phyloP scores from a whole-genome alignment of 345 rosid species.

The Durio zibethinus region DNA sequence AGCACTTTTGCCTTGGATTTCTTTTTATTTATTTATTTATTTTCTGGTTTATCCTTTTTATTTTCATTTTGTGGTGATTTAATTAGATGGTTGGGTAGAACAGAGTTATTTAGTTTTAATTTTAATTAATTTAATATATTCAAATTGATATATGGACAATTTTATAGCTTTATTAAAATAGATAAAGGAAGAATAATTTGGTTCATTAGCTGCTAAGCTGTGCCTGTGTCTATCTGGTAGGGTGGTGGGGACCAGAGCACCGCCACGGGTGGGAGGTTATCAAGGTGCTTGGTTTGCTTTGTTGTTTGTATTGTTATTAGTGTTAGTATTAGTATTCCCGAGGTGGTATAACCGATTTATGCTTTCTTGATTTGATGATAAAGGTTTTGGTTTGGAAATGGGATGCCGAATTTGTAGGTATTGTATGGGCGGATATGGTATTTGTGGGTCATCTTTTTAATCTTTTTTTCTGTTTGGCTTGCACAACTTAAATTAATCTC shows the following conservation, averaged over 20 bases:
- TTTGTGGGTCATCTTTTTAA: too few species aligned
- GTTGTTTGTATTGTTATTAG: too few species aligned
- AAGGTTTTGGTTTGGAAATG: too few species aligned
- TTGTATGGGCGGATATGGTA: too few species aligned
- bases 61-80: too few species aligned
- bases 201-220: constrained; percentile 3
- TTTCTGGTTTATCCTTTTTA: too few species aligned
- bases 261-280: background rate
- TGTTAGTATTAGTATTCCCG: too few species aligned
- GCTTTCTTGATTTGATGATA: too few species aligned
- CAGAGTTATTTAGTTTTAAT: background rate
- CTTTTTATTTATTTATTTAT: background rate
- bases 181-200: background rate
- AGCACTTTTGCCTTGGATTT: background rate
- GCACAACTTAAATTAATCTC: too few species aligned
- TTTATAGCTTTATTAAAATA: background rate
- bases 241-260: background rate
- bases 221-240: background rate
- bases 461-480: too few species aligned
- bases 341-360: too few species aligned
- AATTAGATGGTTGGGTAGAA: background rate
- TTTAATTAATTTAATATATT: background rate
- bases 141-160: background rate
- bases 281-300: background rate
- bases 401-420: too few species aligned